Percentiles rank a stretch among this genome's conserved stretches.
These are phyloP conservation scores for Monosporascus sp. DNA, from an alignment of 2,329 filamentous ascomycete genomes.

Conservation along the genomic window DNA sequence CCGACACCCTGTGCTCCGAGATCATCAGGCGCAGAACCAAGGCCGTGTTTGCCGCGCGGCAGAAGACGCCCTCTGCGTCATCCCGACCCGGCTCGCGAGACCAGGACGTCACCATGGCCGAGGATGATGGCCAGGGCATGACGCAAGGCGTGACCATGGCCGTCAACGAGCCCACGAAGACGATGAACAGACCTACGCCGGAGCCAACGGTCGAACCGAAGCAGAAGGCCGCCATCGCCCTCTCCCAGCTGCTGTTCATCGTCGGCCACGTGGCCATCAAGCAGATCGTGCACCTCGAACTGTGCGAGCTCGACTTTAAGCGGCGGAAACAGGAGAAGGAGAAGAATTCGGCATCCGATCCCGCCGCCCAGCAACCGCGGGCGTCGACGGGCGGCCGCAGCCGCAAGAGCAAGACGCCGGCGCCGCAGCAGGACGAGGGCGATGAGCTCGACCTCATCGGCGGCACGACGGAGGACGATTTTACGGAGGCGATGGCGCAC, in stretches of 20 bases:
- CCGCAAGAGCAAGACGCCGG: conserved; percentile 31
- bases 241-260: conserved; percentile 90
- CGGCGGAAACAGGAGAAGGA: conserved; percentile 88
- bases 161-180: conserved; percentile 27
- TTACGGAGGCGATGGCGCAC: conserved; percentile 79
- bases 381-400: conserved; percentile 22
- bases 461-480: conserved; percentile 91
- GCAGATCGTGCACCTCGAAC: conserved; percentile 94
- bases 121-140: conserved; percentile 27
- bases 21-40: conserved; percentile 83
- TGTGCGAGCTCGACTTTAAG: conserved; percentile 98
- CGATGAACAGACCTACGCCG: conserved; percentile 20
- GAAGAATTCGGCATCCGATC: conserved; percentile 50
- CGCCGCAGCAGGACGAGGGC: conserved; percentile 58
- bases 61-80: conserved; percentile 30
- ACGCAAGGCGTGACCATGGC: conserved; percentile 27
- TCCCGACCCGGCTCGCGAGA: conserved; percentile 47
- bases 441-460: conserved; percentile 96
- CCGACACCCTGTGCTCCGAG: conserved; percentile 87
- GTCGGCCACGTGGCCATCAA: conserved; percentile 97
- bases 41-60: conserved; percentile 61
- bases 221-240: conserved; percentile 65
- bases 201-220: conserved; percentile 40
- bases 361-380: conserved; percentile 25
- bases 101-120: conserved; percentile 31